These are phyloP conservation scores for Wickerhamomyces tratensis DNA, from an alignment of 805 yeast species.

Conservation along the genomic window DNA sequence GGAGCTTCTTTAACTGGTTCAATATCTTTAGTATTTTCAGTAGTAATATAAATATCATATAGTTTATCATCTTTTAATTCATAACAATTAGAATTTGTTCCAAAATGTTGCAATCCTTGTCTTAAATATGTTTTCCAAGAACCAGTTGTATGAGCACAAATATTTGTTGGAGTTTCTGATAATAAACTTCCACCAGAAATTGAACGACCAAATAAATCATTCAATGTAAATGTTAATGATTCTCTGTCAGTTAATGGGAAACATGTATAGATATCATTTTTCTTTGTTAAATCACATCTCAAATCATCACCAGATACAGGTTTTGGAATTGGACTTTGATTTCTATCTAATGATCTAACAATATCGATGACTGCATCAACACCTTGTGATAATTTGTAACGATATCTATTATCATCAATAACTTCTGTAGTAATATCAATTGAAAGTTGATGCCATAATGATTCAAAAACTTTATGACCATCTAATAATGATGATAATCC, in stretches of 20 bases:
- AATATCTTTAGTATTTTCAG: constrained; percentile 37
- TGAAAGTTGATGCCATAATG: constrained; percentile 91
- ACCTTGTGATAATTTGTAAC: constrained; percentile 48
- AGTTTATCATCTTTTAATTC: constrained; percentile 17
- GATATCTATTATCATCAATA: constrained; percentile 28
- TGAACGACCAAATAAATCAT: constrained; percentile 59
- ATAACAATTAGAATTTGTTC: constrained; percentile 27
- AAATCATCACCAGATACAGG: constrained; percentile 66
- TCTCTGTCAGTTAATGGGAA: constrained; percentile 58
- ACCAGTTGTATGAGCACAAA: constrained; percentile 34
- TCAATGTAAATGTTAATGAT: constrained; percentile 40
- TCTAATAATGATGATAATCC: constrained; percentile 80
- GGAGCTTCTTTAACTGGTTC: constrained; percentile 42
- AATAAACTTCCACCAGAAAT: constrained; percentile 57
- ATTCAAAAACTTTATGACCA: constrained; percentile 85
- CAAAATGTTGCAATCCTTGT: constrained; percentile 18
- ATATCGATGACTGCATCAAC: constrained; percentile 69
- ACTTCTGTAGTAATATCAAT: constrained; percentile 65
- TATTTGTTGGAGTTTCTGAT: constrained; percentile 31
- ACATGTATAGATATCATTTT: constrained; percentile 56
- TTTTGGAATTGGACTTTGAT: constrained; percentile 63
- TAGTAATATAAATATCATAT: constrained; percentile 22
- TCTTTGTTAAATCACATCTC: constrained; percentile 61
- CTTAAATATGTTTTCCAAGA: constrained; percentile 37
- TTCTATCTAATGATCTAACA: constrained; percentile 54